Base-by-base conservation (phyloP, 495 filamentous ascomycete species). In the Trichoderma virens region DNA sequence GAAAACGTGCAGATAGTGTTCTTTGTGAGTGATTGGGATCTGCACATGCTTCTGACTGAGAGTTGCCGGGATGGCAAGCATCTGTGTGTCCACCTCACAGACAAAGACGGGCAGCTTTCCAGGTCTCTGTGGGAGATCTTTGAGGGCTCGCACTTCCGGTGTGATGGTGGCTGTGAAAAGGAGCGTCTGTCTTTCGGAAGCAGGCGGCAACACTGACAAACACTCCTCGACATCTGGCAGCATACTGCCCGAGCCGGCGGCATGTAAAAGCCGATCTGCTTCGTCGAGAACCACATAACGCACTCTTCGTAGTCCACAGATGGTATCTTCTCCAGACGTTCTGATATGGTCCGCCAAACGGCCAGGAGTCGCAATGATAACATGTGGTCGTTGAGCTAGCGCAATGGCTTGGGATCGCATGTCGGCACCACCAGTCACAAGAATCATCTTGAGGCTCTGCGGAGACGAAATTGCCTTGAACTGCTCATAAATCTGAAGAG, bases 151-250 rank as follows among this genome's bases (percentile, higher is more conserved):
- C 9, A 98, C 90, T 76, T 98, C 93, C n/a, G 89, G 85, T 0
- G 95, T 98, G 28, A 98, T 82, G 4, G 94, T 98, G 14, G 94
- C 94, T 2, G 94, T 98, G 79, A 98, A 98, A n/a, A 98, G 85
- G 45, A 93, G 85, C 11, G 92, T 96, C 68, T 97, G 95, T 16
- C 94, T 85, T 68, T 91, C 80, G 2, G 78, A 71, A 0, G 76
- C 72, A 0, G 91, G 84, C 1, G 94, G 93, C 1, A 98, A 83
- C 2, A 86, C 85, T 5, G 81, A 84, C 4, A 99, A 80, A 71
- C 93, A 97, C 56, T 88, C 91, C 70, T 92, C 92, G 2, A 99
- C 84, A 73, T 97, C 94, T 27, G 90, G 86, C n/a, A 96, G 80
- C 92, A 96, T 96, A 76, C 88, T 91, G 13, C 92, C 92, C 5